Conservation (phyloP, 805 yeast genomes). For the Hyphopichia homilentoma region DNA sequence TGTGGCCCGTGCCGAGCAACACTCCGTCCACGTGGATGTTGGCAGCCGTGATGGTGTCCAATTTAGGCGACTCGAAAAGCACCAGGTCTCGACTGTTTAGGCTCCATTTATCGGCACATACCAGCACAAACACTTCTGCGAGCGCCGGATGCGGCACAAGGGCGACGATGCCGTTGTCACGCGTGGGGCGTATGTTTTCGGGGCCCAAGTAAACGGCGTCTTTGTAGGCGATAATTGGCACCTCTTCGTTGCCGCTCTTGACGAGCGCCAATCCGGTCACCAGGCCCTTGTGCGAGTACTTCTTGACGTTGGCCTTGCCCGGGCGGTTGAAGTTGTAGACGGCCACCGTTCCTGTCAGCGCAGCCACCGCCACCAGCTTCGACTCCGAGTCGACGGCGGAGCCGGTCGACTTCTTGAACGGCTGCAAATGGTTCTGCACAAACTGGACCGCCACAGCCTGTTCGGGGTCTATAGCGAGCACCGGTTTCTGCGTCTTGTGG, state of each 20-base stretch:
- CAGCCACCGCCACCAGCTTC: slow-evolving; percentile 7
- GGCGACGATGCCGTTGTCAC: slow-evolving; percentile 10
- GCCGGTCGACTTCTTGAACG: slow-evolving; percentile 9
- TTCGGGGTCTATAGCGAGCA: slow-evolving; percentile 14
- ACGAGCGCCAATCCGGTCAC: slow-evolving; percentile 11
- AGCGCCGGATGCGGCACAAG: slow-evolving; percentile 33
- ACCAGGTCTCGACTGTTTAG: slow-evolving; percentile 9
- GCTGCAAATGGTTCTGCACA: slow-evolving; percentile 5
- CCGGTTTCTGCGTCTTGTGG: slow-evolving; percentile 32
- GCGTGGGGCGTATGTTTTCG: too few species aligned
- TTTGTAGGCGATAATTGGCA: slow-evolving; percentile 18
- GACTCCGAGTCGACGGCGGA: slow-evolving; percentile 4
- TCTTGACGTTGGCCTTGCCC: slow-evolving; percentile 7
- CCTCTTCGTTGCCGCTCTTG: slow-evolving; percentile 6
- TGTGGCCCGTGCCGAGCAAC: slow-evolving; percentile 37
- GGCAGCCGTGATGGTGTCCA: slow-evolving; percentile 14
- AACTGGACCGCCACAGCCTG: slow-evolving; percentile 9
- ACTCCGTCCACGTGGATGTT: slow-evolving; percentile 49
- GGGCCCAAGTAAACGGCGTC: slow-evolving; percentile 10
- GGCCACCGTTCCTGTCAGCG: slow-evolving; percentile 12
- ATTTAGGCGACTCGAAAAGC: slow-evolving; percentile 8
- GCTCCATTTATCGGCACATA: slow-evolving; percentile 21
- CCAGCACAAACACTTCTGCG: slow-evolving; percentile 19
- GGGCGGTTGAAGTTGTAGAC: slow-evolving; percentile 6
- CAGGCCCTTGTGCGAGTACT: slow-evolving; percentile 12